Base-by-base conservation (phyloP, 1,139 yeast genomes). In the Blastobotrys niveus region DNA sequence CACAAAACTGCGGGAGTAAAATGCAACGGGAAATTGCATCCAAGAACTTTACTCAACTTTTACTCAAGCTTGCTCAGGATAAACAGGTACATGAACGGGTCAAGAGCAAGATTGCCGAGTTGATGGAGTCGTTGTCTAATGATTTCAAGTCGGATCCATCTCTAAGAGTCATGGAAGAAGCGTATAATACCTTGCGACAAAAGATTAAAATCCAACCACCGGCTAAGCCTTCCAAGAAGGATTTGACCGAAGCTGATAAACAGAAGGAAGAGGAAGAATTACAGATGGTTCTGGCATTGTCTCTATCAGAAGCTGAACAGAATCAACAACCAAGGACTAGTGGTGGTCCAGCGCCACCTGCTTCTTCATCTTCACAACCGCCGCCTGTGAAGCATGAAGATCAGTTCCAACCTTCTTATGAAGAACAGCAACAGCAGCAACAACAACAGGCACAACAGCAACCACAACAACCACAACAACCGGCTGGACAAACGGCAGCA, bases 1-100 rank as follows among this genome's bases (percentile, higher is more conserved):
- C 95, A 0, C 96, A 89, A 63, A 91, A 91, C 62, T 89, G 97
- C 66, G 97, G 97, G 1, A 80, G 95, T 2, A 72, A 88, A 54
- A 77, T 85, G 76, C 81, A 80, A 56, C 88, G 85, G 51, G 87
- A 82, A 55, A 79, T 89, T 37, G 89, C 95, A 29, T 72, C 88
- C 19, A 77, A 76, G 53, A 60, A 73, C 9, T 87, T 88, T 60
- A 76, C 88, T 24, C 70, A 72, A 37, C 71, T 72, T 19, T 67
- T 91, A 40, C 58, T 79, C 31, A 70, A 71, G 47, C 68, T 81
- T 52, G 68, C 86, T 26, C 72, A 71, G 15, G 86, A 80, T 56
- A 62, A 68, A 19, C 63, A 69, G 38, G 74, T 83, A 30, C 96
- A 89, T 64, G 65, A 69, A 31, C 72, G 80, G 2, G 85, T 91